Conservation (phyloP, 805 yeast genomes). For the Martiniozyma abietophila region DNA sequence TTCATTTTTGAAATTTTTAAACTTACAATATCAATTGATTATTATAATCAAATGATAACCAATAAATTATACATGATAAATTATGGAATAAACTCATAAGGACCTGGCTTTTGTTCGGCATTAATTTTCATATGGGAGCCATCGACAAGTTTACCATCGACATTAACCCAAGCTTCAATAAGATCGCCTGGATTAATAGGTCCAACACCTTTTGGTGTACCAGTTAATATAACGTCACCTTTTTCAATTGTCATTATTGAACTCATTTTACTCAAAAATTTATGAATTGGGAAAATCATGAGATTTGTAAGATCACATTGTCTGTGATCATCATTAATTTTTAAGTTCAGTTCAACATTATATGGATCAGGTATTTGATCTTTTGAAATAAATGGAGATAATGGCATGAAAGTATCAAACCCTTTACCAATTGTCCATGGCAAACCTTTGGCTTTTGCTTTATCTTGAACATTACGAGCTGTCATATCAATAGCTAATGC, state of each 20-base stretch:
- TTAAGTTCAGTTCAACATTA: conserved; percentile 51
- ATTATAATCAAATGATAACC: no score
- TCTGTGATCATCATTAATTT: conserved; percentile 58
- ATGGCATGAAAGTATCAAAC: conserved; percentile 89
- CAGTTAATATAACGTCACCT: conserved; percentile 88
- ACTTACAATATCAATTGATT: no score
- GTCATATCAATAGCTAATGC: conserved; percentile 90
- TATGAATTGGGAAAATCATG: conserved; percentile 85
- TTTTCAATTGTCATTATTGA: conserved; percentile 83
- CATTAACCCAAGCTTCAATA: conserved; percentile 52
- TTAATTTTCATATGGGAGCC: conserved; percentile 38
- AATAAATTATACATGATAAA: no score
- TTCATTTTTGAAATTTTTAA: no score
- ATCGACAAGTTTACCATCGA: conserved; percentile 47
- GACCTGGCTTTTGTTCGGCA: conserved; percentile 50
- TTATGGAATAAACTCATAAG: conserved; percentile 48
- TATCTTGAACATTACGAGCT: conserved; percentile 92
- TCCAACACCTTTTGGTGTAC: conserved; percentile 99
- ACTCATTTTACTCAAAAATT: conserved; percentile 71
- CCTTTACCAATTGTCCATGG: conserved; percentile 98
- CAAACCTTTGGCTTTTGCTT: conserved; percentile 84
- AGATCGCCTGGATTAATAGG: conserved; percentile 68
- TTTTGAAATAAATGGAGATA: conserved; percentile 67
- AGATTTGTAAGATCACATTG: conserved; percentile 71
- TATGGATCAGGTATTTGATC: conserved; percentile 61